Conservation (phyloP, 108 stramenopile genomes). For the Parietichytrium sp. region DNA sequence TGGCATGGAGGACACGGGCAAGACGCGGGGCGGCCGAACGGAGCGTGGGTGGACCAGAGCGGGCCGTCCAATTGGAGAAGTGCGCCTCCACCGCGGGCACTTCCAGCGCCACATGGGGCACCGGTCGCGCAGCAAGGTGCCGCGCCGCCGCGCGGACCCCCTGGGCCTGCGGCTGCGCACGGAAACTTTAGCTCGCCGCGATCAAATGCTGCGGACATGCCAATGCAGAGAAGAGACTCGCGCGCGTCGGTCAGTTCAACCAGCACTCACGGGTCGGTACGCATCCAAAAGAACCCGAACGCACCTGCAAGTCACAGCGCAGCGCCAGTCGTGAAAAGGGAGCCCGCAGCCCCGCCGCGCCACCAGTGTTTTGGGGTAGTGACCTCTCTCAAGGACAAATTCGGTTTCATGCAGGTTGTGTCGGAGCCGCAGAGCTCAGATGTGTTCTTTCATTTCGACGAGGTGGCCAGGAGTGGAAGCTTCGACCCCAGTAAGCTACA, state of each 20-base stretch:
- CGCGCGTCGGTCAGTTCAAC: too few relatives aligned
- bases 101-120: neutral
- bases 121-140: too few relatives aligned
- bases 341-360: neutral
- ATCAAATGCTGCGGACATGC: too few relatives aligned
- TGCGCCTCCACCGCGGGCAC: neutral
- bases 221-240: too few relatives aligned
- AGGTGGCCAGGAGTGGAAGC: constrained; percentile 11
- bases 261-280: too few relatives aligned
- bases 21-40: neutral
- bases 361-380: neutral
- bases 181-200: too few relatives aligned
- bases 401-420: constrained; percentile 18
- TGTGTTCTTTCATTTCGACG: constrained; percentile 32
- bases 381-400: neutral
- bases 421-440: neutral
- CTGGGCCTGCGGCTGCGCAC: too few relatives aligned
- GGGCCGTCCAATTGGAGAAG: constrained; percentile 1
- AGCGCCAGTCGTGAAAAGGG: too few relatives aligned
- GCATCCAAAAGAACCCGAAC: too few relatives aligned
- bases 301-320: too few relatives aligned
- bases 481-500: neutral
- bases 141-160: too few relatives aligned
- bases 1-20: neutral
- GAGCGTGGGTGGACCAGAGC: too few relatives aligned